A percentile compares a stretch with the other conserved stretches of the same genome.
phyloP scores from a whole-genome alignment of 1,284 basidiomycete species.

The Ustilago hordei region DNA sequence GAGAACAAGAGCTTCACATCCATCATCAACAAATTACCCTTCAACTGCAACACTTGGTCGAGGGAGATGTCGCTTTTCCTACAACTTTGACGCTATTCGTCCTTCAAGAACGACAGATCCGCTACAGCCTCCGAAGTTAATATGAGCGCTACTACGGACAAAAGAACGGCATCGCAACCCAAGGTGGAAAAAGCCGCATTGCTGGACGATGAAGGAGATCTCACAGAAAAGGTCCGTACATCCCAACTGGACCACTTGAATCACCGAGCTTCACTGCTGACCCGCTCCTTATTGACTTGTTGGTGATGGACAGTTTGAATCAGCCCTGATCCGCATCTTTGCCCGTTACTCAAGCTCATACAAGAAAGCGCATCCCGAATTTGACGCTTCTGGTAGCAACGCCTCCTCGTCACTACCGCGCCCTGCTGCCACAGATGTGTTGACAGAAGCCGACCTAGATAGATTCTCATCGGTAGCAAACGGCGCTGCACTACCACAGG shows the following conservation, averaged over 20 bases:
- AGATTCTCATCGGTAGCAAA: conserved; percentile 51
- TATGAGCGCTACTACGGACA: conserved; percentile 10
- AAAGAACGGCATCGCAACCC: neutral
- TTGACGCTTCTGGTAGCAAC: conserved; percentile 12
- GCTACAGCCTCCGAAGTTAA: neutral
- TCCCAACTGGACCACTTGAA: neutral
- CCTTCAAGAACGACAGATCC: no score
- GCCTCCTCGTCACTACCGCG: conserved; percentile 14
- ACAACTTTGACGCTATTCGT: no score
- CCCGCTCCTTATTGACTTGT: neutral
- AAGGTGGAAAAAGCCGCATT: conserved; percentile 21
- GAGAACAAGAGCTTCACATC: no score
- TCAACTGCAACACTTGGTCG: neutral
- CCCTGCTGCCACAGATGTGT: conserved; percentile 17
- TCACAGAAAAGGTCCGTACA: conserved; percentile 29
- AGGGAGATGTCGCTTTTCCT: no score
- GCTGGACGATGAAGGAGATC: conserved; percentile 51
- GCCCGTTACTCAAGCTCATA: conserved; percentile 45
- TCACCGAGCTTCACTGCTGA: neutral
- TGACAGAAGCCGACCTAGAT: conserved; percentile 52
- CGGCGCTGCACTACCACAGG: conserved; percentile 35
- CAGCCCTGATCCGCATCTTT: conserved; percentile 41
- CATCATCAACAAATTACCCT: no score
- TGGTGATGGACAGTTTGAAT: conserved; percentile 26
- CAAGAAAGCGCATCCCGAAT: conserved; percentile 11